phyloP scores from a whole-genome alignment of 2,329 filamentous ascomycete genomes.

The Colletotrichum musicola region DNA sequence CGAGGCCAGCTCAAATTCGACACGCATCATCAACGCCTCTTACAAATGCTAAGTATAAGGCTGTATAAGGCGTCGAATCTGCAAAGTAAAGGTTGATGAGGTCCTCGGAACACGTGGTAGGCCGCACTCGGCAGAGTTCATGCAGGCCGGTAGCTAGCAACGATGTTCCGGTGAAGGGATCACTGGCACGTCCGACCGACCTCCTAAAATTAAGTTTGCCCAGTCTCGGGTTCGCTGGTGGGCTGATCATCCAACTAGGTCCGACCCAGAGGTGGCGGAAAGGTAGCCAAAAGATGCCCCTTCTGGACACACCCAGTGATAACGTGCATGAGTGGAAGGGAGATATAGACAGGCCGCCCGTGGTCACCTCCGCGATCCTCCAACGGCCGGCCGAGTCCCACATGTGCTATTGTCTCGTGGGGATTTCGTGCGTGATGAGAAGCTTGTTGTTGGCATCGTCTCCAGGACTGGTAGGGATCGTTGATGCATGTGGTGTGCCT shows the following conservation, averaged over 20 bases:
- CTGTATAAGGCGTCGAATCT: background rate
- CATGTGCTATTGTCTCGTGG: background rate
- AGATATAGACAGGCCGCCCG: background rate
- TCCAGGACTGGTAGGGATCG: background rate
- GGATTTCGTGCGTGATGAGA: background rate
- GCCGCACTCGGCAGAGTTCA: conserved; percentile 3
- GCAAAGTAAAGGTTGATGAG: background rate
- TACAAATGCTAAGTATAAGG: background rate
- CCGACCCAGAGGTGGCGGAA: conserved; percentile 4
- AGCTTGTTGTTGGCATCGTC: background rate
- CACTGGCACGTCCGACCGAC: background rate
- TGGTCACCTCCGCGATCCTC: background rate
- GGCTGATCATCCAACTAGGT: conserved; percentile 1
- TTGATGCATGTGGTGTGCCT: background rate
- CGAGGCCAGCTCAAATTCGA: conserved; percentile 1
- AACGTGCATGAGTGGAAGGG: background rate
- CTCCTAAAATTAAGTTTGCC: conserved; percentile 14
- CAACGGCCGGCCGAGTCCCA: background rate
- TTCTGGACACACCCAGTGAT: background rate
- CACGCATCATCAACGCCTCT: background rate
- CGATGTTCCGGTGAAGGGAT: background rate
- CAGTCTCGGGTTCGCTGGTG: conserved; percentile 11
- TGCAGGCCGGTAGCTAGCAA: background rate
- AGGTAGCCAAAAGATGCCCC: conserved; percentile 16
- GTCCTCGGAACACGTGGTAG: background rate